Evolutionary conservation across 306 rosid genomes (phyloP).

Genomic region (Gynostemma pentaphyllum): DNA sequence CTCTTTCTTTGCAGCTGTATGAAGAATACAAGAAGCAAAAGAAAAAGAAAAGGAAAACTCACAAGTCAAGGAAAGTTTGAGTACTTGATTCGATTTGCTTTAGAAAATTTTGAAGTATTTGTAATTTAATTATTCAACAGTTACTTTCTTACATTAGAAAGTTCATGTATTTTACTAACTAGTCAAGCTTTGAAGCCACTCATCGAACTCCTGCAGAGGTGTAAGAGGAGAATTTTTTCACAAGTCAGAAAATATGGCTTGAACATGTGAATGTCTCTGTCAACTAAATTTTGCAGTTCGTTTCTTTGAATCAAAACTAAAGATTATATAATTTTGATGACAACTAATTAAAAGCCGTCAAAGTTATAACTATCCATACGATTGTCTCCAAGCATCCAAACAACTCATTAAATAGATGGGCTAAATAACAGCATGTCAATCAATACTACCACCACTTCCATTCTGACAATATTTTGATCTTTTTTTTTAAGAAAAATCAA

Average conservation of each 20-base stretch:
- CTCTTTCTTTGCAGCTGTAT: constrained; percentile 38
- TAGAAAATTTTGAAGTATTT: not conserved
- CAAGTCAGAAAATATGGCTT: too few relatives aligned
- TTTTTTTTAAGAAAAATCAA: not conserved
- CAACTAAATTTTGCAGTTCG: too few relatives aligned
- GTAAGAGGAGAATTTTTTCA: too few relatives aligned
- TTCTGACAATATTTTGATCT: not conserved
- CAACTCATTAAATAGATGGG: constrained; percentile 6
- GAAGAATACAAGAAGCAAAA: constrained; percentile 59
- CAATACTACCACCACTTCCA: not conserved
- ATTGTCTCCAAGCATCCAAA: constrained; percentile 5
- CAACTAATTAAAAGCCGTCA: not conserved
- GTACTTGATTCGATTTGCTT: not conserved
- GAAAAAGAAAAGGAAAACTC: constrained; percentile 23
- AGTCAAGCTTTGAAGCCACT: too few relatives aligned
- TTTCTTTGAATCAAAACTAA: too few relatives aligned
- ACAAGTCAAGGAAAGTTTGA: not conserved
- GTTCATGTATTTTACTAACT: too few relatives aligned
- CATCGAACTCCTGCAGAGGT: too few relatives aligned
- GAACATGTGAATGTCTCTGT: too few relatives aligned
- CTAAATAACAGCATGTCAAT: constrained; percentile 7
- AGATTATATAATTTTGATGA: too few relatives aligned
- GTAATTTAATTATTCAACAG: too few relatives aligned
- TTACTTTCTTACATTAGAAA: too few relatives aligned
- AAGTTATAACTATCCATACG: not conserved